These are phyloP conservation scores for Apiotrichum mycotoxinovorans DNA, from an alignment of 1,284 basidiomycete species.

Conservation along the genomic window DNA sequence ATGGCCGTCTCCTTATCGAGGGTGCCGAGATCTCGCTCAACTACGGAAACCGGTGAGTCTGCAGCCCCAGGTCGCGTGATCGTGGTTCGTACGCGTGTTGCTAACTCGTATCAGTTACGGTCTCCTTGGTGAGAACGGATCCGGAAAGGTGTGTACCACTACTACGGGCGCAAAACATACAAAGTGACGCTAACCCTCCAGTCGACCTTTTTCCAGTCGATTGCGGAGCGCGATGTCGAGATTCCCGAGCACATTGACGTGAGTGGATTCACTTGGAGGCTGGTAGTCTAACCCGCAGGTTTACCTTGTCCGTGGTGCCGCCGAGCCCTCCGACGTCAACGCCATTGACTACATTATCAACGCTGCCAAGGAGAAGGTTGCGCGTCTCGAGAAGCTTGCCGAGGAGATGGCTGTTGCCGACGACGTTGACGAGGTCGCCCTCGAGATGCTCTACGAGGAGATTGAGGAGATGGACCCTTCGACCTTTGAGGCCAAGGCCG, in stretches of 20 bases:
- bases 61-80: not conserved
- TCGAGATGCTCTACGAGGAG: conserved; percentile 90
- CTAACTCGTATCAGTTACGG: conserved; percentile 59
- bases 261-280: conserved; percentile 14
- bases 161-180: not conserved
- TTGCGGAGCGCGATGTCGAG: conserved; percentile 88
- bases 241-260: conserved; percentile 91
- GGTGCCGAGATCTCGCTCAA: conserved; percentile 86
- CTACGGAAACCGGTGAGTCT: conserved; percentile 81
- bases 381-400: conserved; percentile 89
- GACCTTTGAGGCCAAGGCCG: conserved; percentile 95
- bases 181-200: conserved; percentile 12
- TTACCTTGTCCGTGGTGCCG: conserved; percentile 93
- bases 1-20: conserved; percentile 90
- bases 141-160: conserved; percentile 67
- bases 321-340: conserved; percentile 92
- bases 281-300: conserved; percentile 56
- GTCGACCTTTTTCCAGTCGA: conserved; percentile 57
- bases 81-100: not conserved
- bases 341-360: conserved; percentile 94
- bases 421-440: conserved; percentile 78
- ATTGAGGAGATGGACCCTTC: conserved; percentile 93
- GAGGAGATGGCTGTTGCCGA: conserved; percentile 90
- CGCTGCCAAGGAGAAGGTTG: conserved; percentile 90
- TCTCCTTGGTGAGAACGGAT: conserved; percentile 93